Evolutionary conservation across 495 filamentous ascomycete genomes (phyloP), one percentile per base, ranked within the genome.

Genomic region (Neurospora sp.): DNA sequence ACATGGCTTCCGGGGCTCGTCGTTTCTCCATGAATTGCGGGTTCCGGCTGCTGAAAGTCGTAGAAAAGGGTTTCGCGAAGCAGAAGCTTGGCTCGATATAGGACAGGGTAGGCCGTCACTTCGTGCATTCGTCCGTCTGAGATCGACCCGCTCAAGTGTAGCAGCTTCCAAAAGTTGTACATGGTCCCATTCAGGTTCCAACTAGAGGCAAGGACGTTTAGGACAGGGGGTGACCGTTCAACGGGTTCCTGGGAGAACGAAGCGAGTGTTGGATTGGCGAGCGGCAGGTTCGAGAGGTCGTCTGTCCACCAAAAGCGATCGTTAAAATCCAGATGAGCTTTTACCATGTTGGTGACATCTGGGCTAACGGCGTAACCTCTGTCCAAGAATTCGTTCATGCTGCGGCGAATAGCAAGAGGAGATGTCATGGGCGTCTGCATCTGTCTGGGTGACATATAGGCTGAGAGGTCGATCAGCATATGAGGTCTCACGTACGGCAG

Each of bases 241-340:
- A 78, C 75, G 4, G 81, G 72, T 35, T 84, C 83, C 69, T 77
- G 81, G 35, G 78, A 80, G 74, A 82, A 85, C 16, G 78, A 80
- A 9, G 83, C 80, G 14, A 81, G 73, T 7, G 81, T 79, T 6
- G 82, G 84, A 72, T 84, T 85, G 4, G 79, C 73, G 61, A 80
- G 82, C n/a, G 83, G 83, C 12, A 83, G 72, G 69, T 75, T 83
- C 31, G 83, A 81, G 9, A 85, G 77, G 71, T 86, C 84, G 68
- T 86, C 84, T 20, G 84, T 85, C 84, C 84, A 86, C 84, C 84
- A 86, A 65, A 86, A 86, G 0, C 82, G 82, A 53, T 86, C 85
- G 42, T 85, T 80, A 59, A 84, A 86, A 71, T 86, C 85, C n/a
- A 85, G 68, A 47, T 81, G 74, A 7, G 72, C 73, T 74, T 82